Evolutionary conservation across 2,329 filamentous ascomycete species (phyloP).

Genomic region (Paraphaeosphaeria minitans): DNA sequence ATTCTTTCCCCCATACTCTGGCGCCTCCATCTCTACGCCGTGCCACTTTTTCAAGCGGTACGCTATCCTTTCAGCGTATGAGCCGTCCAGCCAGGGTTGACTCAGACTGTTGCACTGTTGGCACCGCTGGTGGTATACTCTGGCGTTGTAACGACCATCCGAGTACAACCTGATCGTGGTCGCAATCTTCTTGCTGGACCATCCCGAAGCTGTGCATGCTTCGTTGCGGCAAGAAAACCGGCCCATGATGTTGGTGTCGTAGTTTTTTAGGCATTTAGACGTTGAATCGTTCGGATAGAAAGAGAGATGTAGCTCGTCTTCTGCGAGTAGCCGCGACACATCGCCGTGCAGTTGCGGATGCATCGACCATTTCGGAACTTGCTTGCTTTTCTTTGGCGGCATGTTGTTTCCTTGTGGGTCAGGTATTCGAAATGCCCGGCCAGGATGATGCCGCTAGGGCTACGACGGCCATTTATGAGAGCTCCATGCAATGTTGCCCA

Average conservation of each 20-base stretch:
- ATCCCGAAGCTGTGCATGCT: constrained; percentile 33
- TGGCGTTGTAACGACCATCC: constrained; percentile 49
- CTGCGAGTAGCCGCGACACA: constrained; percentile 37
- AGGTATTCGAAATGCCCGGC: neutral
- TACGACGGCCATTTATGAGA: too few species aligned
- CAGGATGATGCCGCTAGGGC: neutral
- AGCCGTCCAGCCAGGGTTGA: constrained; percentile 42
- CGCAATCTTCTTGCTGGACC: neutral
- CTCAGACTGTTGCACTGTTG: constrained; percentile 43
- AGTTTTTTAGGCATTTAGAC: constrained; percentile 37
- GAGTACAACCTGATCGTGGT: constrained; percentile 45
- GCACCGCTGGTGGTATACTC: constrained; percentile 53
- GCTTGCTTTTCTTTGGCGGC: constrained; percentile 5
- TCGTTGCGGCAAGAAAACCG: constrained; percentile 47
- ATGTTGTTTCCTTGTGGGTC: neutral
- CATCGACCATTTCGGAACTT: constrained; percentile 17
- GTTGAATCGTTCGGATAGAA: constrained; percentile 29
- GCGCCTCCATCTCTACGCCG: constrained; percentile 34
- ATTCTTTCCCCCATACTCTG: constrained; percentile 14
- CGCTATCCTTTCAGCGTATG: constrained; percentile 50
- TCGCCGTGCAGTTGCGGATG: constrained; percentile 35
- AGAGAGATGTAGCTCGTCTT: constrained; percentile 36
- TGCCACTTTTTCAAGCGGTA: constrained; percentile 53
- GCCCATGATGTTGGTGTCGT: constrained; percentile 52
- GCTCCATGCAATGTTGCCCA: too few species aligned